Base-by-base conservation (phyloP, 2,329 filamentous ascomycete genomes). In the Sclerotinia subarctica region DNA sequence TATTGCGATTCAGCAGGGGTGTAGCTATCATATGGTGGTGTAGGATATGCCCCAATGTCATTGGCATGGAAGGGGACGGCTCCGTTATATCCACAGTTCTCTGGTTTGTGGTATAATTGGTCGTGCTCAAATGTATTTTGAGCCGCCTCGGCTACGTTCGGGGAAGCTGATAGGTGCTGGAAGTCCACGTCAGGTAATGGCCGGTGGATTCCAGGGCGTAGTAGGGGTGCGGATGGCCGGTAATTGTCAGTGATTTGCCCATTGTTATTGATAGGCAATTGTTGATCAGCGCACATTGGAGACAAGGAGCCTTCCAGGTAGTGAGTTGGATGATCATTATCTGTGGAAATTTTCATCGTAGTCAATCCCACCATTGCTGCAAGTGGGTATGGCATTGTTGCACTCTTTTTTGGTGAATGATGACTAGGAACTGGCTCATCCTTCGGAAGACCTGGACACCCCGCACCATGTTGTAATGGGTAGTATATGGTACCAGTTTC, bases 121-220 rank as follows among this genome's bases (percentile, higher is more conserved):
- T 11, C 10, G 1, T 42, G 35, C 35, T 58, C 13, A 11, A 26
- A 44, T 26, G 1, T 7, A 11, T 26, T 26, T 19, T 58, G 54
- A 24, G 35, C 54, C 2, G n/a, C 54, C 8, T 13, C 35, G 5
- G n/a, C 15, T 42, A 26, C 3, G n/a, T 35, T 44, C 7, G 17
- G n/a, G 24, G 2, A 8, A 3, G 24, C 7, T 3, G 0, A 2
- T 19, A 13, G n/a, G 6, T 6, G 35, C n/a, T 58, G 13, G 0
- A 42, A 24, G 1, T 0, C 8, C n/a, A 26, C 10, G 0, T 3
- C 15, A 58, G 21, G 32, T 17, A 7, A 11, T 42, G n/a, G 5
- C 0, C n/a, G 13, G 21, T 5, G 15, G n/a, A 4, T 2, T 0
- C 4, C n/a, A 5, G 2, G 15, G 15, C 10, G 1, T 42, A n/a